Percentiles rank a stretch among this genome's conserved stretches.
These are phyloP conservation scores for Acer saccharum DNA, from an alignment of 345 rosid genomes.

Conservation along the genomic window DNA sequence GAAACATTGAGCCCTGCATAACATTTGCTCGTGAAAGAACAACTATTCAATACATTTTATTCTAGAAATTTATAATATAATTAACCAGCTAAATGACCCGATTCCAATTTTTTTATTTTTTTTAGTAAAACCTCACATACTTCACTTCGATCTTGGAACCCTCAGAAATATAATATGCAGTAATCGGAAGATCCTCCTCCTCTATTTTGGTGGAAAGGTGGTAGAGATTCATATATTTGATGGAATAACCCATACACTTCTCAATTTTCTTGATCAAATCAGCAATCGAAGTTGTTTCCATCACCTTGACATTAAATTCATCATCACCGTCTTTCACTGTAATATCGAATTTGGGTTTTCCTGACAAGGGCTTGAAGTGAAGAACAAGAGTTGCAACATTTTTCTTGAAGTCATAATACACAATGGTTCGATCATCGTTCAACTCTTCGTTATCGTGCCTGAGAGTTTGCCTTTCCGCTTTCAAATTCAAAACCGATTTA, in stretches of 20 bases:
- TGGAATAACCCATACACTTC: not conserved
- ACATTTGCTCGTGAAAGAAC: no score
- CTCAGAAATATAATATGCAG: slow-evolving; percentile 9
- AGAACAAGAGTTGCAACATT: not conserved
- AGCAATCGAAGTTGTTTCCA: not conserved
- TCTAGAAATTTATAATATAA: no score
- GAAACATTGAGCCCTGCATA: no score
- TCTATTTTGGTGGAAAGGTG: not conserved
- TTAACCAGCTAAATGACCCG: no score
- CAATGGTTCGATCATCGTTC: not conserved
- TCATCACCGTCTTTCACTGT: not conserved
- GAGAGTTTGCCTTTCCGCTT: not conserved
- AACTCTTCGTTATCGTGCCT: not conserved
- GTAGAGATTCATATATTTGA: not conserved
- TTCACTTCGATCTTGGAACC: not conserved
- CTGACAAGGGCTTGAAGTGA: not conserved
- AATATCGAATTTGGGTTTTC: not conserved
- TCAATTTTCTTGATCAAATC: slow-evolving; percentile 9
- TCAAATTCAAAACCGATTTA: not conserved
- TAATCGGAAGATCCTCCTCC: slow-evolving; percentile 4
- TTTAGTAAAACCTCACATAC: no score
- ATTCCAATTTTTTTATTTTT: no score
- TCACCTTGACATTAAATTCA: not conserved
- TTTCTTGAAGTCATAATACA: not conserved
- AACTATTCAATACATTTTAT: no score